Base-by-base conservation (phyloP, 345 rosid genomes). In the Boechera retrofracta region DNA sequence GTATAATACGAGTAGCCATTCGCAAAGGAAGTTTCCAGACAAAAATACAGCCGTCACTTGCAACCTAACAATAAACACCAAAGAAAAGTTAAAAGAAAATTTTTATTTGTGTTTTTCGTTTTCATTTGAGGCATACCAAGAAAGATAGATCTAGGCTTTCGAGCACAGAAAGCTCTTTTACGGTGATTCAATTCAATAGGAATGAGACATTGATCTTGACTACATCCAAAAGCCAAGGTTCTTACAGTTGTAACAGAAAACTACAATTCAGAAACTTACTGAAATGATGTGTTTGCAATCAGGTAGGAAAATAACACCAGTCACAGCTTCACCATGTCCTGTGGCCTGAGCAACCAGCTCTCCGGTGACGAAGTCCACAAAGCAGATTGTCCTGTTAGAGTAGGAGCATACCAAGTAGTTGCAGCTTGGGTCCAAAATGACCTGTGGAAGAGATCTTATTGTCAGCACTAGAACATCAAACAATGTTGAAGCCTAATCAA, bases 231-330 rank as follows among this genome's bases (percentile, higher is more conserved):
- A 41, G 51, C 18, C 21, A 41, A 57, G 39, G 39, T 38, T 54
- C 6, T 41, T 48, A 57, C 26, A 42, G 29, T 26, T 42, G 38
- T 49, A 31, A 62, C 59, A 61, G 21, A 42, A 35, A 72, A 54
- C 61, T 51, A 66, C 24, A 69, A n/a, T 33, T 56, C 39, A 73
- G 62, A 56, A 76, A 83, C 98, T 89, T 79, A 92, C 98, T 55
- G 96, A 89, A 74, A 90, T 83, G 8, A 92, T 79, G 82, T 92
- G 98, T 84, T 79, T 82, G 90, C 92, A 90, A 82, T 92, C 94
- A 64, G 94, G 89, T 83, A 92, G 82, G 82, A 90, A 92, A 66
- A 88, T 87, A 70, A 90, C 76, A 72, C 98, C 96, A 58, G 94
- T 92, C 56, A 86, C 74, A 57, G 87, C 84, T 84, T 89, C 94